Conservation (phyloP, 1,284 basidiomycete genomes). For the Thecaphora frezii region DNA sequence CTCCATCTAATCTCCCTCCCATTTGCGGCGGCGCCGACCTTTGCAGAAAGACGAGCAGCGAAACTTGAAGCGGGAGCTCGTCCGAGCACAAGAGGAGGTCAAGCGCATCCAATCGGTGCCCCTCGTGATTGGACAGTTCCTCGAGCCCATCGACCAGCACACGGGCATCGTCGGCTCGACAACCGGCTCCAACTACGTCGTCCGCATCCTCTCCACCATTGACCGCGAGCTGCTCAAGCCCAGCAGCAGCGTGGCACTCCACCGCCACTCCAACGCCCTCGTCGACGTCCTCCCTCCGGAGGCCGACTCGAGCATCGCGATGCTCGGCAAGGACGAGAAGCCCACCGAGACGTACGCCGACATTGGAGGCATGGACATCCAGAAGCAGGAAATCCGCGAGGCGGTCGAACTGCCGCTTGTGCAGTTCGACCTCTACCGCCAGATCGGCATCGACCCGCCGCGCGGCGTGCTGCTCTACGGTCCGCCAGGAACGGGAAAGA, state of each 20-base stretch:
- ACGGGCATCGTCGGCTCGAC: slow-evolving; percentile 97
- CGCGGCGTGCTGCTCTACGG: slow-evolving; percentile 87
- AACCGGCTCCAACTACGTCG: slow-evolving; percentile 97
- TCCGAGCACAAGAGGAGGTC: slow-evolving; percentile 98
- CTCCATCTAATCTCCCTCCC: too few relatives aligned
- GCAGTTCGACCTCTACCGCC: slow-evolving; percentile 96
- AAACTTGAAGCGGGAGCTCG: slow-evolving; percentile 94
- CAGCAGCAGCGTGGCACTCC: slow-evolving; percentile 92
- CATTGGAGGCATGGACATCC: slow-evolving; percentile 93
- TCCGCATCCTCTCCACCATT: slow-evolving; percentile 93
- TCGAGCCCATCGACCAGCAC: slow-evolving; percentile 97
- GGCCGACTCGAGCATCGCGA: slow-evolving; percentile 93
- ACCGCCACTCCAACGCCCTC: slow-evolving; percentile 96
- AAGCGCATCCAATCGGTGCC: slow-evolving; percentile 99
- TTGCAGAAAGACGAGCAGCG: slow-evolving; percentile 87
- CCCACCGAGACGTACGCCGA: slow-evolving; percentile 61
- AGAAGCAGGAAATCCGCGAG: slow-evolving; percentile 99
- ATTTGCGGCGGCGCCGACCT: too few relatives aligned
- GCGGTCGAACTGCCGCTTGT: slow-evolving; percentile 93
- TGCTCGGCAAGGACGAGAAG: slow-evolving; percentile 72
- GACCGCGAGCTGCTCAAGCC: slow-evolving; percentile 97
- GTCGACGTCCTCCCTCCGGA: slow-evolving; percentile 98
- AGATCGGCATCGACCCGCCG: slow-evolving; percentile 99
- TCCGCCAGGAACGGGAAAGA: slow-evolving; percentile 96
- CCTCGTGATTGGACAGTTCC: slow-evolving; percentile 98